Base-by-base conservation (phyloP, 2,329 filamentous ascomycete species). In the Fusarium sp. region DNA sequence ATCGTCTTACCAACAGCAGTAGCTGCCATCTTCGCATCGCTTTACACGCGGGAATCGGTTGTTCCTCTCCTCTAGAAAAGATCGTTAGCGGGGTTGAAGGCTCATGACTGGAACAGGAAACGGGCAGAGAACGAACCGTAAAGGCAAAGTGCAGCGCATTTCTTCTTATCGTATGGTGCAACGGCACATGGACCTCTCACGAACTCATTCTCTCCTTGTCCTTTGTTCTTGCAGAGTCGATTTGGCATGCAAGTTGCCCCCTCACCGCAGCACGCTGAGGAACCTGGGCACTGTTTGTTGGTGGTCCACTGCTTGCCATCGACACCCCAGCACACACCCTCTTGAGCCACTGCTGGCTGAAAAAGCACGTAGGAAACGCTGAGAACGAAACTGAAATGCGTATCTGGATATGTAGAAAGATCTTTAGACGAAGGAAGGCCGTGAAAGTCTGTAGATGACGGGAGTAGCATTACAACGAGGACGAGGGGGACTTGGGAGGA, bases 141-240 rank as follows among this genome's bases (percentile, higher is more conserved):
- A 17, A 75, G 47, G 24, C 63, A 74, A 6, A 73, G 73, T 3
- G 59, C 54, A 5, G 71, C 69, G 22, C 69, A 74, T 6, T 72
- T 70, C 14, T 44, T 65, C 18, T 45, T 67, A 18, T 70, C 54
- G 6, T 70, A 74, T 0, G 73, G 67, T 15, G 62, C 62, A 20
- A 75, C 54, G 17, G 73, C 70, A 45, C 70, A 76, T 3, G 74
- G 74, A 0, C 70, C 73, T 56, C 74, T 65, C 8, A 76, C 57
- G 20, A 70, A 75, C 14, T 68, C 65, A 6, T 62, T 61, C 32
- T 64, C 51, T 4, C 58, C 48, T 42, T 72, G 62, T 26, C 50
- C 63, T 41, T 41, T 48, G 14, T 64, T 74, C 11, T 75, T 70
- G 57, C 74, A 74, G 1, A 76, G 68, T 6, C 73, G 61, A 13